Evolutionary conservation across 257 asterid species (phyloP), one percentile per base, ranked within the genome.

Genomic region (Solanum rostratum): DNA sequence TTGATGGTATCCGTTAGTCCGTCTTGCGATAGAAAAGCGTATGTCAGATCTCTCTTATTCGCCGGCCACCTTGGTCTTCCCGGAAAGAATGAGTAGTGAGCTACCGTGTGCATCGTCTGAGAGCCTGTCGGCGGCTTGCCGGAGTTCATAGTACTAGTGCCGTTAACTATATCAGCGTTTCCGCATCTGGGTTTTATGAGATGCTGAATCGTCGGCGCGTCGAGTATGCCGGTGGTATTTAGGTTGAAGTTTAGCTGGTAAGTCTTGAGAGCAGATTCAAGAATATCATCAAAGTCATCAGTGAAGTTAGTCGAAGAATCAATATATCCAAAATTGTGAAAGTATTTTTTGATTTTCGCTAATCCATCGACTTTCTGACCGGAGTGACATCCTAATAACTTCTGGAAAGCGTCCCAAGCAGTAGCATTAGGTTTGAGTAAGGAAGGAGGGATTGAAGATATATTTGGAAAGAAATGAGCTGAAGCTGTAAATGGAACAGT

Each of bases 161-260:
- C 97, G 78, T 95, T 93, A 69, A 92, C 91, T 24, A 93, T 57
- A 76, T 95, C 98, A 6, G 97, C 84, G 79, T 93, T 93, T n/a
- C 98, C 98, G 71, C 98, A 95, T 82, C 98, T 88, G 1, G 98
- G 98, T 7, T 14, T 85, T 7, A 87, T 87, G 60, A 95, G 83
- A 81, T 88, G 92, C 2, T 86, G 79, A 30, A 93, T 24, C 0
- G 98, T 95, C 0, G 83, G 54, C 6, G 82, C 86, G 65, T 95
- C 97, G 70, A 95, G 89, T 19, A 86, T 85, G 12, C 98, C 97
- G 84, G 96, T 95, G 39, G 87, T 73, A 43, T 92, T 87, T 86
- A 93, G 94, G 86, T 92, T 95, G 92, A 95, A 95, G 37, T 95
- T 95, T 49, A 59, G 89, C 87, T 95, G 98, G 89, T 95, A 95